A percentile compares a stretch with the other conserved stretches of the same genome.
These are phyloP conservation scores for Colletotrichum caudatum DNA, from an alignment of 2,329 filamentous ascomycete species.

Conservation along the genomic window DNA sequence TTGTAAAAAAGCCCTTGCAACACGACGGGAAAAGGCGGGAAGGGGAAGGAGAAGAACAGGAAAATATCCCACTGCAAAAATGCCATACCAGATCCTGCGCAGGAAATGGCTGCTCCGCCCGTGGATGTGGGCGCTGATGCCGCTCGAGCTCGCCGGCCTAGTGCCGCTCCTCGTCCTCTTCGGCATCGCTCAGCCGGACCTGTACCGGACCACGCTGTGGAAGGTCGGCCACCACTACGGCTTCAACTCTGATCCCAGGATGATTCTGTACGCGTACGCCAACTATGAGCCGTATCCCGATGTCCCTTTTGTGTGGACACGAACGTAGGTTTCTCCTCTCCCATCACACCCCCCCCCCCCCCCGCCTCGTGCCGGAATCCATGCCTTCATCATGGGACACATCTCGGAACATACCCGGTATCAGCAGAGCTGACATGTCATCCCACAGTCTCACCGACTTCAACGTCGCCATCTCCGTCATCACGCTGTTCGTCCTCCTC, in stretches of 20 bases:
- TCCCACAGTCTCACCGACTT: conserved; percentile 76
- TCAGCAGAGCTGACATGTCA: conserved; percentile 19
- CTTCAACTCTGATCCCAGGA: conserved; percentile 79
- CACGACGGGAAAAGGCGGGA: background rate
- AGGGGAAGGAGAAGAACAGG: background rate
- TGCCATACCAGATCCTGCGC: conserved; percentile 68
- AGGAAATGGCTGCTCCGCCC: conserved; percentile 69
- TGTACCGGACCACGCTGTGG: conserved; percentile 80
- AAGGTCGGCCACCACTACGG: conserved; percentile 75
- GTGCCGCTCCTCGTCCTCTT: conserved; percentile 77
- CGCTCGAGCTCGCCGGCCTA: conserved; percentile 73
- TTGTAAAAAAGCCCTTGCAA: background rate
- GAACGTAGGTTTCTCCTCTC: conserved; percentile 67
- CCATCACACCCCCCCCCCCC: too few relatives aligned
- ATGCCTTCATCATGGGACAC: background rate
- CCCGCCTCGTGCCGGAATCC: conserved; percentile 17
- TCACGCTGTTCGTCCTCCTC: conserved; percentile 81
- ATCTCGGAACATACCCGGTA: background rate
- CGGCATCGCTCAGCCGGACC: conserved; percentile 77
- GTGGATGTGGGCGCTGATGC: conserved; percentile 73
- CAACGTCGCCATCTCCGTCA: conserved; percentile 81
- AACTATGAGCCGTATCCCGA: conserved; percentile 74
- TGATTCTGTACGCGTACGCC: conserved; percentile 78
- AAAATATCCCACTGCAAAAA: conserved; percentile 37
- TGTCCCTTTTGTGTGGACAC: conserved; percentile 79